A percentile compares a stretch with the other conserved stretches of the same genome.
Evolutionary conservation across 2,329 filamentous ascomycete genomes (phyloP).

Genomic region (Elsinoe batatas): DNA sequence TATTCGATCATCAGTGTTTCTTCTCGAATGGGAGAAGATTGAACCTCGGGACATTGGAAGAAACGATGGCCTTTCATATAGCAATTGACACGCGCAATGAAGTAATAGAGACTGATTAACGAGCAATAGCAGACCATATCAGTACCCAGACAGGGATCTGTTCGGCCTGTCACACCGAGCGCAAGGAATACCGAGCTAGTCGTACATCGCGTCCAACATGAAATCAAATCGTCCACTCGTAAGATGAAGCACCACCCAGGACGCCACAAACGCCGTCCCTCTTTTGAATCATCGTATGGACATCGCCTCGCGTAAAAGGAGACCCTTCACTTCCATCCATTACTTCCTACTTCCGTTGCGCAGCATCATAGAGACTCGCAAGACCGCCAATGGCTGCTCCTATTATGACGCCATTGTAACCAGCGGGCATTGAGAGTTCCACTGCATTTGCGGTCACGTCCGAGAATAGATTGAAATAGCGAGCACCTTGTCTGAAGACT

Average conservation of each 20-base stretch:
- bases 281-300: not conserved
- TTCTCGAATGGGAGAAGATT: too few species aligned
- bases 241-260: not conserved
- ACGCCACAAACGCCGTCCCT: conserved; percentile 4
- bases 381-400: conserved; percentile 59
- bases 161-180: not conserved
- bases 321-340: not conserved
- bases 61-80: too few species aligned
- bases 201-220: conserved; percentile 4
- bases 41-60: too few species aligned
- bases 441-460: conserved; percentile 52
- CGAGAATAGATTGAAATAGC: conserved; percentile 53
- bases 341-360: conserved; percentile 45
- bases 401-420: conserved; percentile 59
- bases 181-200: not conserved
- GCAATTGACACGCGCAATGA: too few species aligned
- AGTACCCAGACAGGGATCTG: too few species aligned
- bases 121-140: too few species aligned
- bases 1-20: too few species aligned
- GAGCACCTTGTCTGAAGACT: conserved; percentile 61
- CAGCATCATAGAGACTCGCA: conserved; percentile 66
- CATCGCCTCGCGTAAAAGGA: not conserved
- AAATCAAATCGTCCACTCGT: conserved; percentile 1
- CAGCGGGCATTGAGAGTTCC: conserved; percentile 57
- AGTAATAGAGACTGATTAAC: too few species aligned